These are phyloP conservation scores for Nicotiana paniculata DNA, from an alignment of 257 asterid species.

Conservation along the genomic window DNA sequence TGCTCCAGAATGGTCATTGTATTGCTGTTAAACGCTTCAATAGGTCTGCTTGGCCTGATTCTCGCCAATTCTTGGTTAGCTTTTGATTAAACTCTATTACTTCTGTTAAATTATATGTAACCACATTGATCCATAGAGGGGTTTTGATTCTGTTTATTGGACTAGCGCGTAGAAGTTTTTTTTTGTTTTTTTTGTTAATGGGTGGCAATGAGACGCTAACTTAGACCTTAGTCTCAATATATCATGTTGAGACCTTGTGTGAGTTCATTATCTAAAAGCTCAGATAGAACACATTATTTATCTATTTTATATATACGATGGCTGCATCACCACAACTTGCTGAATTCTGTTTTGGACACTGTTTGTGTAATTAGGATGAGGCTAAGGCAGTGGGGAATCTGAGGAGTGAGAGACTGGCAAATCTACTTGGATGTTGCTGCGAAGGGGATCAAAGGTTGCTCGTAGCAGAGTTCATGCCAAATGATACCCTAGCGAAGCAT, in stretches of 20 bases:
- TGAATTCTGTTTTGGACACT: background rate
- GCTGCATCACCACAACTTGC: no score
- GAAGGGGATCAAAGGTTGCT: slow-evolving; percentile 42
- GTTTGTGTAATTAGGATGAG: slow-evolving; percentile 27
- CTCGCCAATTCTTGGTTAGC: slow-evolving; percentile 38
- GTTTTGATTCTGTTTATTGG: background rate
- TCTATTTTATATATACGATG: no score
- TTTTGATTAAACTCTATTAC: background rate
- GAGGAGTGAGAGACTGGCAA: slow-evolving; percentile 38
- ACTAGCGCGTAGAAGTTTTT: background rate
- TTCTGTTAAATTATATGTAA: background rate
- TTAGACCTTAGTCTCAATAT: background rate
- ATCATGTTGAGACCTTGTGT: background rate
- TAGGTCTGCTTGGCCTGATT: slow-evolving; percentile 44
- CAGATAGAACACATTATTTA: background rate
- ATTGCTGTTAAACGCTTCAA: slow-evolving; percentile 46
- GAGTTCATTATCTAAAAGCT: background rate
- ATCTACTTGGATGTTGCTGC: slow-evolving; percentile 41
- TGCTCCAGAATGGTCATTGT: slow-evolving; percentile 23
- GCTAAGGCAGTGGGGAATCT: slow-evolving; percentile 38
- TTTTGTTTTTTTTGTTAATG: background rate
- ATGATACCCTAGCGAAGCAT: slow-evolving; percentile 46
- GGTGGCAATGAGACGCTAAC: background rate
- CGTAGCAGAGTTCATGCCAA: slow-evolving; percentile 48
- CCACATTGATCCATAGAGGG: background rate